A percentile compares a stretch with the other conserved stretches of the same genome.
Conservation (phyloP, 352 stramenopile species). For the Lagenidium sp. region DNA sequence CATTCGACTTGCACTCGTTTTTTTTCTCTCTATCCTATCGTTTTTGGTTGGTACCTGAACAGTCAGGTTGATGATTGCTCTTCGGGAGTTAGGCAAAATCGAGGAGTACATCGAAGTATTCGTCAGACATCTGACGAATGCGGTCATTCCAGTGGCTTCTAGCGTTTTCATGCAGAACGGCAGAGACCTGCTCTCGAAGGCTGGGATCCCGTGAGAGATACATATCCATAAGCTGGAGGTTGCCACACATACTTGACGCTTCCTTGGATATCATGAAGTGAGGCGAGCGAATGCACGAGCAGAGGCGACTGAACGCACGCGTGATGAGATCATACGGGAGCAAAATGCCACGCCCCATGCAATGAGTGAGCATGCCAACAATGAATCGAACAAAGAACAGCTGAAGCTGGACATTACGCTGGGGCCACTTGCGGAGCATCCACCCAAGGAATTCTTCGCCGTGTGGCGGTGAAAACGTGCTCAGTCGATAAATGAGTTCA, state of each 20-base stretch:
- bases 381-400: constrained; percentile 70
- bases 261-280: constrained; percentile 73
- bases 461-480: constrained; percentile 48
- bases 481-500: constrained; percentile 52
- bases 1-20: too few species aligned
- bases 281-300: constrained; percentile 43
- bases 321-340: constrained; percentile 35
- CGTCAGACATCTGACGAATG: constrained; percentile 70
- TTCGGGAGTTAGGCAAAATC: constrained; percentile 77
- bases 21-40: too few species aligned
- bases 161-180: constrained; percentile 56
- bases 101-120: constrained; percentile 74
- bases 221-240: constrained; percentile 62
- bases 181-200: constrained; percentile 49
- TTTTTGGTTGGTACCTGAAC: too few species aligned
- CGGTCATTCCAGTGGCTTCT: constrained; percentile 63
- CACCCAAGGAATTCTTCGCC: constrained; percentile 51
- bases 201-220: constrained; percentile 47
- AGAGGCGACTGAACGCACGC: constrained; percentile 39
- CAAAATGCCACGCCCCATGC: constrained; percentile 45
- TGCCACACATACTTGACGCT: constrained; percentile 44
- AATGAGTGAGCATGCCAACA: constrained; percentile 43
- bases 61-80: too few species aligned
- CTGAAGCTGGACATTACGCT: constrained; percentile 62
- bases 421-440: constrained; percentile 69